A percentile compares a stretch with the other conserved stretches of the same genome.
Conservation (phyloP, 352 stramenopile species). For the Phytophthora aleatoria region DNA sequence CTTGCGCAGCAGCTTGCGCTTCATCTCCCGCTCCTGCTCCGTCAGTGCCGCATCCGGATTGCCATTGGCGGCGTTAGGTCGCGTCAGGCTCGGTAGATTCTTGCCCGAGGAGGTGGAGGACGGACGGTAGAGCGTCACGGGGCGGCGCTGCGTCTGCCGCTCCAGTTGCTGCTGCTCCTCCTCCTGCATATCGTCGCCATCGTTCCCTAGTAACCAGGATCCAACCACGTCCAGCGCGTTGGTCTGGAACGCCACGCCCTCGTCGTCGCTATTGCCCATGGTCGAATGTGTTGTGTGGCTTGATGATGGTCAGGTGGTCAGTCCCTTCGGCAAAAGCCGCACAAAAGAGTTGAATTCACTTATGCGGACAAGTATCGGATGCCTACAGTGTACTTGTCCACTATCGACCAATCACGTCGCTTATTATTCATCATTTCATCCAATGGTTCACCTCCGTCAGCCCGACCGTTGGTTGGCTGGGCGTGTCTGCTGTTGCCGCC, state of each 20-base stretch:
- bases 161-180: slow-evolving; percentile 19
- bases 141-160: slow-evolving; percentile 12
- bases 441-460: slow-evolving; percentile 6
- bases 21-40: slow-evolving; percentile 71
- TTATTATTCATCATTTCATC: slow-evolving; percentile 5
- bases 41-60: slow-evolving; percentile 37
- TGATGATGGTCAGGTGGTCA: neutral
- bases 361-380: slow-evolving; percentile 4
- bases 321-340: slow-evolving; percentile 8
- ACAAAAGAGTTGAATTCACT: slow-evolving; percentile 3
- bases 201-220: slow-evolving; percentile 59
- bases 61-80: slow-evolving; percentile 13
- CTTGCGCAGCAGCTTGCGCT: slow-evolving; percentile 73
- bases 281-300: slow-evolving; percentile 8
- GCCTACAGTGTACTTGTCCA: neutral
- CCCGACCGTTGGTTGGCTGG: slow-evolving; percentile 40
- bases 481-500: neutral
- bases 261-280: slow-evolving; percentile 45
- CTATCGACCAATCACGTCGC: slow-evolving; percentile 14
- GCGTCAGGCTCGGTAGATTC: slow-evolving; percentile 40
- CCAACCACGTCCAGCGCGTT: slow-evolving; percentile 68
- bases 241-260: slow-evolving; percentile 55
- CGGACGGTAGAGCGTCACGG: slow-evolving; percentile 66
- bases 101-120: slow-evolving; percentile 22
- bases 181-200: slow-evolving; percentile 14